Base-by-base conservation (phyloP, 1,284 basidiomycete genomes). In the Caloboletus inedulis region DNA sequence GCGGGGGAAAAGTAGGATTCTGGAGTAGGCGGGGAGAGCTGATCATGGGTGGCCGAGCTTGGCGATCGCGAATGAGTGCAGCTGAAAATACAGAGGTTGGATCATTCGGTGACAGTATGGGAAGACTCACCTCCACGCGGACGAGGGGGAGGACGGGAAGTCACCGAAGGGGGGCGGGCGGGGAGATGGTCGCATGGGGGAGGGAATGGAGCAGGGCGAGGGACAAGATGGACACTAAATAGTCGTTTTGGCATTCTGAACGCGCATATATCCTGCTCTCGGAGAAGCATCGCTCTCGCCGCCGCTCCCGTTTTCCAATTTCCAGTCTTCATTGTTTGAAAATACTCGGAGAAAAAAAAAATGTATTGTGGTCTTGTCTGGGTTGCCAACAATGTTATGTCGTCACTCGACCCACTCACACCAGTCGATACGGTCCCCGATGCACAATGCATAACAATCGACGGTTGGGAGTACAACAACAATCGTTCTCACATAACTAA, bases 401-500 rank as follows among this genome's bases (percentile, higher is more conserved):
- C n/a, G n/a, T n/a, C n/a, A n/a, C 34, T 2, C 7, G 34, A 16
- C 39, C 14, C 10, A n/a, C 10, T 29, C n/a, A n/a, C n/a, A n/a
- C n/a, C n/a, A n/a, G n/a, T n/a, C n/a, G n/a, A n/a, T n/a, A n/a
- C n/a, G n/a, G n/a, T 23, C 23, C 23, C 5, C 23, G 5, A 23
- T 23, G 23, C n/a, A 41, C 23, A 27, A 27, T 29, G 41, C 25
- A 42, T 18, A 12, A 7, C 44, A 16, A 43, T 19, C 42, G 18
- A 21, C 16, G 18, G 8, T 10, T 43, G 27, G 18, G 36, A 53
- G 51, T 49, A 37, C 47, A 21, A 43, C 35, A 13, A 49, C 25
- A n/a, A 21, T 45, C 48, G 54, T 43, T 29, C 43, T n/a, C 29
- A 43, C n/a, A 18, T 13, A 65, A 73, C 80, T 87, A 91, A 74